Evolutionary conservation across 495 filamentous ascomycete species (phyloP).

Genomic region (Letharia lupina): DNA sequence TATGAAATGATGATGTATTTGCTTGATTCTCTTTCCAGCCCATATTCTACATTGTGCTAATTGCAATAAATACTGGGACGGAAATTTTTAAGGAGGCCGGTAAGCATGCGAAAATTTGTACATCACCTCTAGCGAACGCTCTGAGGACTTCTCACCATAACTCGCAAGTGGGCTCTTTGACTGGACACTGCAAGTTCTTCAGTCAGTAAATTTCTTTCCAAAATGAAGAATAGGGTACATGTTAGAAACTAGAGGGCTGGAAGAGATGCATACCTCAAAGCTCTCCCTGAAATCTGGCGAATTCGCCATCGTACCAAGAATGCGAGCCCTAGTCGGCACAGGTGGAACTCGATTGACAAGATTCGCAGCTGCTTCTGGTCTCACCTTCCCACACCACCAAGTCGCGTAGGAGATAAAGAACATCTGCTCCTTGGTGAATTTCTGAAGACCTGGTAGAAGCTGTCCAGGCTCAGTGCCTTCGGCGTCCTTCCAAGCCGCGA

Average conservation of each 20-base stretch:
- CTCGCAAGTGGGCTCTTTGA: constrained; percentile 59
- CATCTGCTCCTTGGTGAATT: constrained; percentile 62
- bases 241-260: not conserved
- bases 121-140: not conserved
- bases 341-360: constrained; percentile 56
- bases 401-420: constrained; percentile 63
- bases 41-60: not conserved
- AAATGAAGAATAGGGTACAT: not conserved
- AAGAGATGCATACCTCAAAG: constrained; percentile 34
- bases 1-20: not conserved
- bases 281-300: constrained; percentile 58
- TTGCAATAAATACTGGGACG: not conserved
- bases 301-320: constrained; percentile 57
- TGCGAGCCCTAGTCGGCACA: constrained; percentile 51
- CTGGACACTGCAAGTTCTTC: constrained; percentile 36
- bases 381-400: constrained; percentile 61
- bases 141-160: constrained; percentile 45
- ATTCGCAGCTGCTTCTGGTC: constrained; percentile 47
- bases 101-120: not conserved
- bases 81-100: not conserved
- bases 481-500: constrained; percentile 56
- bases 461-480: constrained; percentile 45
- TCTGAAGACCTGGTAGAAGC: constrained; percentile 53
- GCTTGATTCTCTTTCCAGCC: not conserved
- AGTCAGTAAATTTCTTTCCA: not conserved